Evolutionary conservation across 805 yeast species (phyloP).

Genomic region (Lachancea cidri): DNA sequence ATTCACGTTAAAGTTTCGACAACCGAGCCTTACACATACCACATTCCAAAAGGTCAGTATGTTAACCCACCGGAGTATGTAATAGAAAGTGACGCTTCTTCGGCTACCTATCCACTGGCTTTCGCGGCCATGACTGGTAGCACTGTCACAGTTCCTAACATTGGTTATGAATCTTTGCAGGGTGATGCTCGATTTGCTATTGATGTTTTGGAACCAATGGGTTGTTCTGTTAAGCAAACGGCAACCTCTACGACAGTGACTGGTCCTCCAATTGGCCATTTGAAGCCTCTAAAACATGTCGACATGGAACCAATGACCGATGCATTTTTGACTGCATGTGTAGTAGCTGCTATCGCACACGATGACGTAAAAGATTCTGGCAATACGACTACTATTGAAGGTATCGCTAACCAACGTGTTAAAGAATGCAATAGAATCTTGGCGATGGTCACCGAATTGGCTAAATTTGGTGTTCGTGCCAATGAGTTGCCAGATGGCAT

Average conservation of each 20-base stretch:
- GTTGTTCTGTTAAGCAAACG: conserved; percentile 81
- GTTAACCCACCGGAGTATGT: conserved; percentile 78
- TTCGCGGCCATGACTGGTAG: conserved; percentile 96
- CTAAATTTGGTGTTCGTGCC: conserved; percentile 84
- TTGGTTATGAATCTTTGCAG: conserved; percentile 86
- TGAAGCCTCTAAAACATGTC: conserved; percentile 66
- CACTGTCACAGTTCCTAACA: conserved; percentile 87
- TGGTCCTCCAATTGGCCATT: conserved; percentile 70
- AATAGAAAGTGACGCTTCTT: conserved; percentile 94
- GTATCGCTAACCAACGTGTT: conserved; percentile 97
- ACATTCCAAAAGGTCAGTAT: conserved; percentile 81
- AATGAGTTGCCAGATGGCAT: conserved; percentile 90
- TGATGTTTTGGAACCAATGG: conserved; percentile 92
- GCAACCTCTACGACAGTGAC: conserved; percentile 84
- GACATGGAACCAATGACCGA: conserved; percentile 99
- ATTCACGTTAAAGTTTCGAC: conserved; percentile 63
- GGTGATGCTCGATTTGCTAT: conserved; percentile 97
- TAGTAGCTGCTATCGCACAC: conserved; percentile 89
- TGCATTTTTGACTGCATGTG: conserved; percentile 94
- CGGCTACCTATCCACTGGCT: conserved; percentile 96
- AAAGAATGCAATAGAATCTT: conserved; percentile 94
- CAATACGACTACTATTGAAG: conserved; percentile 71
- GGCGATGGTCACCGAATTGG: conserved; percentile 87
- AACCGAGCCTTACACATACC: conserved; percentile 77
- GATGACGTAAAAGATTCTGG: conserved; percentile 37